Evolutionary conservation across 306 rosid species (phyloP).

Genomic region (Sophora flavescens): DNA sequence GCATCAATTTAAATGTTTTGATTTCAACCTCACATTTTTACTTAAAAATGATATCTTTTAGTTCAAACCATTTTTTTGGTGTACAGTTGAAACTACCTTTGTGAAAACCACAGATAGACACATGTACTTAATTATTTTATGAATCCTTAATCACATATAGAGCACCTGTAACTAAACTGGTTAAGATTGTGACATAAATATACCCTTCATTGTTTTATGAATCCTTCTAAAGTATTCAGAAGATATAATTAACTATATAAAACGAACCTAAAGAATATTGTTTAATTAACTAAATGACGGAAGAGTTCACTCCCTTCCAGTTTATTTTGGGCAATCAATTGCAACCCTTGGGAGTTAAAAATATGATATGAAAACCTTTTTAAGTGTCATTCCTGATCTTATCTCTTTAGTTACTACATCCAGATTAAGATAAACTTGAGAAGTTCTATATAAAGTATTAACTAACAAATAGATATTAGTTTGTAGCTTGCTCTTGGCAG

Average conservation of each 20-base stretch:
- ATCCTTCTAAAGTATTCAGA: background rate
- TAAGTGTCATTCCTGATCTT: background rate
- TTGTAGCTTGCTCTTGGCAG: background rate
- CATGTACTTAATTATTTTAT: too few species aligned
- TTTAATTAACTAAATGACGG: too few species aligned
- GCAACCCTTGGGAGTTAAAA: background rate
- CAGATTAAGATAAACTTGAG: conserved; percentile 2
- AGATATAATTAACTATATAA: background rate
- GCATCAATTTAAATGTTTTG: too few species aligned
- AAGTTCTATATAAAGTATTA: background rate
- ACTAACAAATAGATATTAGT: background rate
- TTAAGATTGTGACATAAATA: background rate
- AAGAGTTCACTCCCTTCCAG: background rate
- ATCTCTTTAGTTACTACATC: background rate
- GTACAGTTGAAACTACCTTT: too few species aligned
- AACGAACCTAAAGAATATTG: too few species aligned
- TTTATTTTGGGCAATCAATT: background rate
- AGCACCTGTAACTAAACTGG: too few species aligned
- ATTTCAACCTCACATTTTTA: too few species aligned
- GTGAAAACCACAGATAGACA: too few species aligned
- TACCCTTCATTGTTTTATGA: background rate
- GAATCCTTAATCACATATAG: too few species aligned
- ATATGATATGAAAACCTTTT: background rate
- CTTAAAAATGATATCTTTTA: too few species aligned
- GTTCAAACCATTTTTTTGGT: too few species aligned